A percentile compares a stretch with the other conserved stretches of the same genome.
These are phyloP conservation scores for Scheffersomyces stipitis DNA, from an alignment of 805 yeast genomes.

Conservation along the genomic window DNA sequence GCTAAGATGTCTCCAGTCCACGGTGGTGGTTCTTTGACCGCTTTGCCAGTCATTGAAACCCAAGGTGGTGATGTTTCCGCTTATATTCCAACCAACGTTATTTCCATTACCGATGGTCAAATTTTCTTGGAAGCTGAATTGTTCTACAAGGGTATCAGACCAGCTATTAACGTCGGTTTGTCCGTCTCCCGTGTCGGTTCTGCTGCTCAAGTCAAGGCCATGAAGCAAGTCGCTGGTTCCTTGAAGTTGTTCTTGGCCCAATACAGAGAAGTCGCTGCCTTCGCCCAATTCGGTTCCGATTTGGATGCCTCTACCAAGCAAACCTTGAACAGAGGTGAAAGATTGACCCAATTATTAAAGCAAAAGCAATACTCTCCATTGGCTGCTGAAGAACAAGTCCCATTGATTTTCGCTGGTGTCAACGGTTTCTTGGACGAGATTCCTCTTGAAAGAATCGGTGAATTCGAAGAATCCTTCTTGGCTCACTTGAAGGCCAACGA, in stretches of 20 bases:
- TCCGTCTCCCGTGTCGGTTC: conserved; percentile 99
- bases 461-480: conserved; percentile 90
- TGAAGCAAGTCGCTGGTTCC: conserved; percentile 99
- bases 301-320: conserved; percentile 99
- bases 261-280: conserved; percentile 99
- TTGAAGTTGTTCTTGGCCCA: conserved; percentile 99
- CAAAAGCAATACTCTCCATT: conserved; percentile 97
- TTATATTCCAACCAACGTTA: conserved; percentile 96
- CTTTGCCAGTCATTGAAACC: conserved; percentile 95
- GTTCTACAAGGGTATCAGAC: conserved; percentile 99
- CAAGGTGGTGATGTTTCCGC: conserved; percentile 99
- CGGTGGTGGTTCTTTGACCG: conserved; percentile 95
- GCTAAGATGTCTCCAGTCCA: conserved; percentile 89
- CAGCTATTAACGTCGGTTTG: conserved; percentile 99
- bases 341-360: conserved; percentile 97
- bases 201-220: conserved; percentile 99
- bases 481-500: conserved; percentile 91
- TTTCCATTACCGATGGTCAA: conserved; percentile 97
- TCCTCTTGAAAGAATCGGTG: conserved; percentile 81
- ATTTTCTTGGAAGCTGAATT: conserved; percentile 99
- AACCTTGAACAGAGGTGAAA: conserved; percentile 99
- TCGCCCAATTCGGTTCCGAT: conserved; percentile 99
- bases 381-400: conserved; percentile 99
- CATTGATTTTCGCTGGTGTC: conserved; percentile 98
- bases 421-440: conserved; percentile 95